A percentile compares a stretch with the other conserved stretches of the same genome.
Conservation (phyloP, 1,284 basidiomycete species). For the Mrakiaceae sp. region DNA sequence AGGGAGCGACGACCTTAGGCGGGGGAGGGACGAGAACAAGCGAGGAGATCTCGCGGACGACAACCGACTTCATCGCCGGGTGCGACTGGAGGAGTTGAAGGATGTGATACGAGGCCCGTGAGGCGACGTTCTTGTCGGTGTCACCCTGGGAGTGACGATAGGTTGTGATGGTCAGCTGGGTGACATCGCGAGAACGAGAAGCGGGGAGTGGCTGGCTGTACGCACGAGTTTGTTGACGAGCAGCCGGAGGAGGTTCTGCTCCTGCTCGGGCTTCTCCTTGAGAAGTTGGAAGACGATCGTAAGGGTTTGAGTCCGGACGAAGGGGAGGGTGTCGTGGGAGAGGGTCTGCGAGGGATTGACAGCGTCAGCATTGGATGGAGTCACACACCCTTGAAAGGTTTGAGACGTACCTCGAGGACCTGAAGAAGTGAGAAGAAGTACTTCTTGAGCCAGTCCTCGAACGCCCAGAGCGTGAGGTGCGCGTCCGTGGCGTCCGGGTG, state of each 20-base stretch:
- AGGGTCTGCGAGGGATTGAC: conserved; percentile 45
- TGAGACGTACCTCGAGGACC: conserved; percentile 59
- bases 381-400: neutral
- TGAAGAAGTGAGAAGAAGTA: conserved; percentile 90
- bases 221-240: conserved; percentile 87
- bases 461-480: conserved; percentile 72
- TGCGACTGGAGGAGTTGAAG: conserved; percentile 83
- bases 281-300: conserved; percentile 67
- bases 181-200: neutral
- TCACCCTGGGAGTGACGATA: conserved; percentile 55
- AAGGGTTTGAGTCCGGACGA: conserved; percentile 73
- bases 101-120: conserved; percentile 78
- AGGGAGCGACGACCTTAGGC: conserved; percentile 38
- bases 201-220: conserved; percentile 10
- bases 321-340: conserved; percentile 75
- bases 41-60: conserved; percentile 75
- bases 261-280: conserved; percentile 86
- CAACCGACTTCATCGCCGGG: conserved; percentile 84
- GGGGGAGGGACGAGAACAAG: conserved; percentile 56
- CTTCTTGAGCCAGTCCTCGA: conserved; percentile 96
- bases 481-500: conserved; percentile 59
- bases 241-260: conserved; percentile 84
- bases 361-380: neutral
- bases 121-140: conserved; percentile 74
- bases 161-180: neutral